These are phyloP conservation scores for Pseudogymnoascus sp. DNA, from an alignment of 2,329 filamentous ascomycete species.

Conservation along the genomic window DNA sequence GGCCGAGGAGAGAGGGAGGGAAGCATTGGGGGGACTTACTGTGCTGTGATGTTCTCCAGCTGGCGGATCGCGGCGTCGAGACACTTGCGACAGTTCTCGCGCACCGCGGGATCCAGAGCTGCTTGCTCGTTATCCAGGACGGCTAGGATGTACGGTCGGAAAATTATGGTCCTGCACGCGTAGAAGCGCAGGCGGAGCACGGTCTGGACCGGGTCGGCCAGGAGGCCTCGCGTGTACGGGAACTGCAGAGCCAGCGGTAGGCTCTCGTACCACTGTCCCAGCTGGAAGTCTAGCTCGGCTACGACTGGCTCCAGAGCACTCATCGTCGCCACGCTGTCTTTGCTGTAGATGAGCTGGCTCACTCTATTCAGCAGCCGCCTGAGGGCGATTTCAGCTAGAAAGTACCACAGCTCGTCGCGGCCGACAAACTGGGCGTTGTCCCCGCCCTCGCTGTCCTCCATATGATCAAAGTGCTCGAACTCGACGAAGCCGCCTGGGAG, in stretches of 20 bases:
- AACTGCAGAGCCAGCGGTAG: constrained; percentile 69
- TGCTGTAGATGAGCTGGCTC: constrained; percentile 71
- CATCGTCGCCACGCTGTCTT: constrained; percentile 62
- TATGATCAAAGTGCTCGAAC: constrained; percentile 23
- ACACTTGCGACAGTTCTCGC: constrained; percentile 73
- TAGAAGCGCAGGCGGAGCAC: constrained; percentile 74
- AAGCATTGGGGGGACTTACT: constrained; percentile 44
- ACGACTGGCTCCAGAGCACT: constrained; percentile 69
- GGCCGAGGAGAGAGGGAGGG: background rate
- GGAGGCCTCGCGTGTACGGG: constrained; percentile 57
- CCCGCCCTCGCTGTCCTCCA: constrained; percentile 44
- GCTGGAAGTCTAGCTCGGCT: constrained; percentile 70
- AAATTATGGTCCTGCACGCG: constrained; percentile 79
- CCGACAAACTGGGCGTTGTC: constrained; percentile 44
- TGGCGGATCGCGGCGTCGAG: constrained; percentile 73
- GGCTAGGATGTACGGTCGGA: constrained; percentile 72
- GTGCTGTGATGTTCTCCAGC: constrained; percentile 67
- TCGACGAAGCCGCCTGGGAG: constrained; percentile 69
- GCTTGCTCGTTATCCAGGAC: constrained; percentile 71
- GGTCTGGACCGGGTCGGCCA: constrained; percentile 68
- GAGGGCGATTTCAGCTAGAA: constrained; percentile 73
- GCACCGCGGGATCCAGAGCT: constrained; percentile 61
- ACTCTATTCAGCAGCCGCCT: constrained; percentile 69
- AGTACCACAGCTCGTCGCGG: constrained; percentile 77
- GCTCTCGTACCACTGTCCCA: constrained; percentile 78